Conservation (phyloP, 306 rosid species). For the Ochetophila trinervis region DNA sequence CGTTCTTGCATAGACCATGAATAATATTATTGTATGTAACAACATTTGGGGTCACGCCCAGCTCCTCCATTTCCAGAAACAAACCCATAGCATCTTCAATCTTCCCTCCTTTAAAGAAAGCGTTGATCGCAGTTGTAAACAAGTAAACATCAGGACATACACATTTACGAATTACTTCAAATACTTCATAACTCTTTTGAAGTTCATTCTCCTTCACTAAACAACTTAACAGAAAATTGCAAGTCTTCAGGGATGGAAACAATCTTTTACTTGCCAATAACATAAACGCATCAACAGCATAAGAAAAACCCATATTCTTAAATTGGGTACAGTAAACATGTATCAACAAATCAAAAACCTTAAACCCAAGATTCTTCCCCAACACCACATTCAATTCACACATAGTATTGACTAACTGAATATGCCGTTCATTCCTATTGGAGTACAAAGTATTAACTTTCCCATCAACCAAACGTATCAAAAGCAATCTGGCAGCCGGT, state of each 20-base stretch:
- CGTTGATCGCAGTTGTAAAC: constrained; percentile 51
- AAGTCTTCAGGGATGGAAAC: constrained; percentile 49
- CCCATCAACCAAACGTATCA: constrained; percentile 57
- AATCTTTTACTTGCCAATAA: constrained; percentile 31
- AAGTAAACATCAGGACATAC: constrained; percentile 54
- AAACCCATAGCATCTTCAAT: constrained; percentile 48
- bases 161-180: constrained; percentile 39
- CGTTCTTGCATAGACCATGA: constrained; percentile 60
- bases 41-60: constrained; percentile 57
- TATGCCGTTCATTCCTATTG: constrained; percentile 22
- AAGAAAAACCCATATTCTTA: constrained; percentile 37
- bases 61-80: constrained; percentile 51
- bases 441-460: constrained; percentile 28
- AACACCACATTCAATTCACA: constrained; percentile 22
- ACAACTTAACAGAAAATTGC: constrained; percentile 50
- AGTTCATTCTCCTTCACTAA: constrained; percentile 56
- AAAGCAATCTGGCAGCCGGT: constrained; percentile 47
- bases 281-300: constrained; percentile 40
- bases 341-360: constrained; percentile 56
- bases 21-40: constrained; percentile 65
- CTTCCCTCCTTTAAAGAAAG: constrained; percentile 55
- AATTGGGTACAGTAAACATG: constrained; percentile 53
- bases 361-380: constrained; percentile 25
- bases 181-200: constrained; percentile 40
- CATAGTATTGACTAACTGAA: constrained; percentile 44